These are phyloP conservation scores for Saccharum hybrid DNA, from an alignment of 202 grass and related monocot genomes.

Conservation along the genomic window DNA sequence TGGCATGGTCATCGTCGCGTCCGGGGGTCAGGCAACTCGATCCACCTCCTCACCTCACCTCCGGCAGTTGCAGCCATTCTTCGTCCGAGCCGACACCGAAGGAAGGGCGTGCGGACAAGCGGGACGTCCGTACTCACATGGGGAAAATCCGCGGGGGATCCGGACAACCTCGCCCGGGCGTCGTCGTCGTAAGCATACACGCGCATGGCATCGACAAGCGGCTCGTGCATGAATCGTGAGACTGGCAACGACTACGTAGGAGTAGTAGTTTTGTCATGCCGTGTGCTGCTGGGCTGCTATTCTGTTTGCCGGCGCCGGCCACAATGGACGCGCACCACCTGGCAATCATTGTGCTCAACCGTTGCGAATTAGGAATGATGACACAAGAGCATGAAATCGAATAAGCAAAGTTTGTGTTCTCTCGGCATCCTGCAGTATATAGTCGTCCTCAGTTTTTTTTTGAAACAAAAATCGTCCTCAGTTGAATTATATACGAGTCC, in stretches of 20 bases:
- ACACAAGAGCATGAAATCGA: background rate
- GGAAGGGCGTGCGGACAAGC: conserved; percentile 8
- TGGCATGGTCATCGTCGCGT: too few relatives aligned
- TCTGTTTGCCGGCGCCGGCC: too few relatives aligned
- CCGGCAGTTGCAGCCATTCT: background rate
- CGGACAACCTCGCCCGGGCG: background rate
- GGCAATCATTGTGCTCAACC: conserved; percentile 20
- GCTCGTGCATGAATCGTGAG: background rate
- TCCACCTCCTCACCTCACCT: too few relatives aligned
- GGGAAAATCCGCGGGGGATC: conserved; percentile 14
- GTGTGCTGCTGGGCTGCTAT: too few relatives aligned
- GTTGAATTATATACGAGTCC: too few relatives aligned
- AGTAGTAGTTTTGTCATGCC: background rate
- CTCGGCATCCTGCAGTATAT: too few relatives aligned
- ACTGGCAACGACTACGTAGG: background rate
- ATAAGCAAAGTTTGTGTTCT: too few relatives aligned
- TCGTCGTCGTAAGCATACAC: background rate
- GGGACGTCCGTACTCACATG: background rate
- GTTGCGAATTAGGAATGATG: background rate
- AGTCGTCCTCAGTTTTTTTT: too few relatives aligned
- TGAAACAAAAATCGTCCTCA: too few relatives aligned
- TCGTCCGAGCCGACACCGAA: conserved; percentile 3
- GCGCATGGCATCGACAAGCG: background rate
- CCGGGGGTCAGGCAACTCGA: too few relatives aligned
- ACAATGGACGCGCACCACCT: background rate